Conservation (phyloP, 371 early-diverging fungal species). For the Batrachochytrium dendrobatidis region DNA sequence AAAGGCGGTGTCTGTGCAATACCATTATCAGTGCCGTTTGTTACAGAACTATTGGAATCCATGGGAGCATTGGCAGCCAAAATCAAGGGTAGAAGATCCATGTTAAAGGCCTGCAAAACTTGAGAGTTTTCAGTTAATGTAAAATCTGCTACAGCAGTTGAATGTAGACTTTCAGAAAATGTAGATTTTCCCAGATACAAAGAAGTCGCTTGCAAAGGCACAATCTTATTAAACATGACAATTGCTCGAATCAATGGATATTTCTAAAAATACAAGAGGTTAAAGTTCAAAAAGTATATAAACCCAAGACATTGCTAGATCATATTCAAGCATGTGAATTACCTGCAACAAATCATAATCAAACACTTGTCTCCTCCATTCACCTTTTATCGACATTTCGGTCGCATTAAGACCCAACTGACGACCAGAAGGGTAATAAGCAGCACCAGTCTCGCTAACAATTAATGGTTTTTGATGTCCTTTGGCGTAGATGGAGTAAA, state of each 20-base stretch:
- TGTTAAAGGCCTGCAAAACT: not conserved
- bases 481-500: slow-evolving; percentile 16
- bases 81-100: not conserved
- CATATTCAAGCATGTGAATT: no score
- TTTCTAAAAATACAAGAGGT: not conserved
- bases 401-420: not conserved
- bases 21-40: not conserved
- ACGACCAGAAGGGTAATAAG: slow-evolving; percentile 8
- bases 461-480: slow-evolving; percentile 17
- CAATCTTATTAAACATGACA: slow-evolving; percentile 12
- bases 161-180: not conserved
- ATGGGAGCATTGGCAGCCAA: not conserved
- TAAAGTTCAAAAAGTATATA: not conserved
- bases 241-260: slow-evolving; percentile 15
- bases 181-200: not conserved
- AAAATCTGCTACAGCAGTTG: not conserved
- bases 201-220: not conserved
- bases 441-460: slow-evolving; percentile 24
- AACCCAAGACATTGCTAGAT: not conserved
- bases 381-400: slow-evolving; percentile 18
- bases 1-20: not conserved
- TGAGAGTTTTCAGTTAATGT: not conserved
- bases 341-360: slow-evolving; percentile 6
- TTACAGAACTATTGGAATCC: not conserved
- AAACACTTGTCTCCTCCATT: slow-evolving; percentile 21